Evolutionary conservation across 169 alveolate genomes (phyloP), one percentile per base, ranked within the genome.

Genomic region (Plasmodium billcollinsi): DNA sequence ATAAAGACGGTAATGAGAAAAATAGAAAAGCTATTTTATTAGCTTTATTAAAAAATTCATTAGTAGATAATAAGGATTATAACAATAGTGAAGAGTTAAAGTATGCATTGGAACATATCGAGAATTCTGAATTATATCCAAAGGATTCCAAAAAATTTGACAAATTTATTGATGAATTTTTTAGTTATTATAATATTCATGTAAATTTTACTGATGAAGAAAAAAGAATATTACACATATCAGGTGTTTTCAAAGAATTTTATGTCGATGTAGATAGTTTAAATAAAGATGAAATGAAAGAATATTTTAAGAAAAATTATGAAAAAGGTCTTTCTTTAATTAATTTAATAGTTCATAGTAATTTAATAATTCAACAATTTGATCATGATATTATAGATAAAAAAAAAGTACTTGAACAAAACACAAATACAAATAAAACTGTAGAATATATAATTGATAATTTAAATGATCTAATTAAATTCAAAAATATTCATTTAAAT

Each of bases 11-110:
- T n/a, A 65, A 83, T 20, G 61, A 58, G 15, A 21, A 24, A 65
- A 78, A n/a, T 49, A 66, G 67, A 54, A 78, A 58, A 61, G 89
- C 89, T 43, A 66, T 61, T 18, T 50, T 78, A 24, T 58, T 78
- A 29, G 73, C 89, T 26, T n/a, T 78, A 45, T 70, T 78, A 49
- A 78, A 63, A 65, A 78, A 66, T 39, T 50, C 70, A 29, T 78
- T 78, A 11, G 15, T 78, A 11, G 78, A 78, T 78, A 78, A 78
- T 47, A 50, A 50, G 49, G 89, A 65, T 5, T 66, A 65, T 50
- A 78, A 50, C 43, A 45, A 65, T 18, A n/a, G 6, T 14, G 72
- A 78, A 21, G 80, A 78, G n/a, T n/a, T 78, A 78, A 50, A 66
- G 14, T 45, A 20, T 66, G 73, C 62, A 43, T 24, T 66, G n/a